Conservation (phyloP, 2,329 filamentous ascomycete genomes). For the Colletotrichum kahawae region DNA sequence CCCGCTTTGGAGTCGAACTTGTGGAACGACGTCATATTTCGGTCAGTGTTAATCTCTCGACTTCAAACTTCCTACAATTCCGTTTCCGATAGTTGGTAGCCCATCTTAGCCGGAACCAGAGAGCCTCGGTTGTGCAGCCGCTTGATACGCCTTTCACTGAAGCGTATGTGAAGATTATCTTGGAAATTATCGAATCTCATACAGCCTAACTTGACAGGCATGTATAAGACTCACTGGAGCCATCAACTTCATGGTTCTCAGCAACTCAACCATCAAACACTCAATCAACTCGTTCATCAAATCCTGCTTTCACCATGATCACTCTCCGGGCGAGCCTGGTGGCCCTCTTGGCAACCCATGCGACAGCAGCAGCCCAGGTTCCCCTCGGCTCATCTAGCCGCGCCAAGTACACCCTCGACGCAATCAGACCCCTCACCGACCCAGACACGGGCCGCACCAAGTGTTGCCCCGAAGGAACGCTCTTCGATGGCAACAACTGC, state of each 20-base stretch:
- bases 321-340: neutral
- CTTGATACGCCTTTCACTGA: too few relatives aligned
- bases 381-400: neutral
- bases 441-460: neutral
- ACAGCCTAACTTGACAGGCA: too few relatives aligned
- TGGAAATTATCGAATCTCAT: too few relatives aligned
- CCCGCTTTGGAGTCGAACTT: too few relatives aligned
- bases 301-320: neutral
- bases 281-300: fast-evolving
- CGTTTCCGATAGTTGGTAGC: neutral
- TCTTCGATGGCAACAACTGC: neutral
- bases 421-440: neutral
- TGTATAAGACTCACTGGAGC: neutral
- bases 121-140: too few relatives aligned
- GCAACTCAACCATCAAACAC: neutral
- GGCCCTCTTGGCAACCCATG: neutral
- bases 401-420: neutral
- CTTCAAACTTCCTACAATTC: neutral
- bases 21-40: neutral
- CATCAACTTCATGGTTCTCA: neutral
- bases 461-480: neutral
- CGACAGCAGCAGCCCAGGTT: neutral
- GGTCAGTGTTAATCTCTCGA: neutral
- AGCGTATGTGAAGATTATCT: too few relatives aligned
- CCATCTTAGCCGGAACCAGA: too few relatives aligned